Base-by-base conservation (phyloP, 2,329 filamentous ascomycete genomes). In the Verticillium longisporum region DNA sequence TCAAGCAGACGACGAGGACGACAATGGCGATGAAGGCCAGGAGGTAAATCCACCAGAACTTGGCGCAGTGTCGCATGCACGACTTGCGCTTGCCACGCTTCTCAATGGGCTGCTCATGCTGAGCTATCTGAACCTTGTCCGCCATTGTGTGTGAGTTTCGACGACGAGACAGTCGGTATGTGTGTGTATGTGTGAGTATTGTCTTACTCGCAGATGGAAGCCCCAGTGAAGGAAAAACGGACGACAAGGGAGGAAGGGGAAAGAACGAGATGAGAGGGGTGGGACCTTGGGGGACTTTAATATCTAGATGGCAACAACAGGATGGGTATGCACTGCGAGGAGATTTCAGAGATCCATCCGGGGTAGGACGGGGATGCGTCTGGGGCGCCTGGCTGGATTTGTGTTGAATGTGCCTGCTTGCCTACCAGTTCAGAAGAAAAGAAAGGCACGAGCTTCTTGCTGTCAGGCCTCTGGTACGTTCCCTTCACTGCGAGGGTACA, bases 11-110 rank as follows among this genome's bases (percentile, higher is more conserved):
- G 41, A 86, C 75, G 14, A 89, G 72, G 37, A 85, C 76, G 54
- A 81, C 70, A 55, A 85, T 72, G 63, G 78, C 65, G 61, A 81
- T 68, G 58, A 85, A 70, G 15, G 77, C 69, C 61, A 88, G 74
- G 62, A 87, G 70, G 66, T 86, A 79, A 64, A 79, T 67, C 85
- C 86, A 88, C 86, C 86, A 88, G 67, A 82, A 87, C 66, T 75
- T 78, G 68, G 73, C 78, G 70, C 80, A 81, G 69, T 85, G 82
- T 56, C 77, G 74, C 60, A 74, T 73, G 65, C 75, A 74, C 34
- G 71, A 70, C 62, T 75, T 72, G 64, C 72, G 76, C 70, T 77
- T 78, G 59, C 68, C 58, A 18, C 65, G 56, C 21, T 59, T 66
- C 63, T 67, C 68, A 54, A 63, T 33, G 56, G 66, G 66, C 58